Evolutionary conservation across 257 asterid species (phyloP), one percentile per base, ranked within the genome.

Genomic region (Plantago major): DNA sequence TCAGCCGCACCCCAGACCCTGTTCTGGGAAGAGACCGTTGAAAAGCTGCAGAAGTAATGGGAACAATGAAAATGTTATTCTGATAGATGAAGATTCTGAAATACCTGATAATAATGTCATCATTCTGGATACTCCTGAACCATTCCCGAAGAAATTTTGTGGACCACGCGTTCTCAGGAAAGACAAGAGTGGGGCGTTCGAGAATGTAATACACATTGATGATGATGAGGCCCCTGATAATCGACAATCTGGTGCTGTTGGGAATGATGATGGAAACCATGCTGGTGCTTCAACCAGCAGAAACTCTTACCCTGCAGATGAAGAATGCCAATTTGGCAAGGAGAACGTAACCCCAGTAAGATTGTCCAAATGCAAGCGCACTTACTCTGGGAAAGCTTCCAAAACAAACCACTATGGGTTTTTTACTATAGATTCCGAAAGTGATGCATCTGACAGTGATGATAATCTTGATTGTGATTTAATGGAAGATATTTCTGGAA

Each of bases 291-390:
- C 87, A 5, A 45, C 81, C 58, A 65, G 78, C 67, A 58, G 37
- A 69, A 62, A 66, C 48, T 45, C 68, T n/a, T 62, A 10, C 58
- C 13, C 64, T 33, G 58, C 42, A 48, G 54, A 9, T n/a, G 54
- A 48, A 15, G 54, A 48, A 15, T 3, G 54, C 5, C 6, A 33
- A 33, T 22, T 22, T 22, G 26, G 26, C 26, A 33, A 63, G 19
- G 95, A 83, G 68, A 77, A 76, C 47, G 44, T 64, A 26, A 68
- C 79, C 54, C 97, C 99, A 2, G 81, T 92, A 49, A 84, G 84
- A 71, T 77, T 92, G 72, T 84, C 97, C 2, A 92, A 85, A 72
- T 81, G 97, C 73, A 89, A 84, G 65, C 83, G 99, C 7, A 89
- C 99, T n/a, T 92, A 89, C 73, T 89, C 95, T 43, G 93, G 91